Percentiles rank a stretch among this genome's conserved stretches.
Conservation (phyloP, 768 basidiomycete species). For the Myochromella boudieri region DNA sequence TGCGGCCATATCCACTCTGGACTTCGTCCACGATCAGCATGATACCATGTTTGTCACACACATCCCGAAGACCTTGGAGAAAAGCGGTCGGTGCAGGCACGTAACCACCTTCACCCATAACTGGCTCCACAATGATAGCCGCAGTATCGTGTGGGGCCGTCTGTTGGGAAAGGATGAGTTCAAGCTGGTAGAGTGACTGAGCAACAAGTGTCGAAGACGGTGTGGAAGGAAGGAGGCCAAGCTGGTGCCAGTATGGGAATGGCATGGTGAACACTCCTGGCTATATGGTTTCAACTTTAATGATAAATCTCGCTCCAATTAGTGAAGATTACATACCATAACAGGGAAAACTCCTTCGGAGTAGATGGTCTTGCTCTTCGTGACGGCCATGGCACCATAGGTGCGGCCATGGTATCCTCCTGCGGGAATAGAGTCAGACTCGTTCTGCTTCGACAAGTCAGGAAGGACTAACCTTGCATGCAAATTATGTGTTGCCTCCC, state of each 20-base stretch:
- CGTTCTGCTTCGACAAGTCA: too few species aligned
- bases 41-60: conserved; percentile 89
- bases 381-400: conserved; percentile 90
- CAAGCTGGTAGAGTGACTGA: conserved; percentile 76
- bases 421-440: conserved; percentile 18
- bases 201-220: conserved; percentile 56
- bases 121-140: conserved; percentile 91
- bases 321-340: conserved; percentile 52
- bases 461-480: conserved; percentile 70
- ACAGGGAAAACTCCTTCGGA: conserved; percentile 75
- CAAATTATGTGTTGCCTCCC: conserved; percentile 84
- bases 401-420: conserved; percentile 92
- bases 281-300: conserved; percentile 34
- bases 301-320: not conserved
- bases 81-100: conserved; percentile 83
- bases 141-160: conserved; percentile 84
- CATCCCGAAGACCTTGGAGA: conserved; percentile 71
- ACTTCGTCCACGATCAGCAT: conserved; percentile 86
- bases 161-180: conserved; percentile 75
- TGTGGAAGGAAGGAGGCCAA: conserved; percentile 56
- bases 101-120: conserved; percentile 95
- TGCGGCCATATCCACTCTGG: conserved; percentile 88
- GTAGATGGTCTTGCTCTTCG: conserved; percentile 93
- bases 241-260: conserved; percentile 94
- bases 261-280: conserved; percentile 80